Percentiles rank a stretch among this genome's conserved stretches.
phyloP scores from a whole-genome alignment of 2,329 filamentous ascomycete genomes.

The Colletotrichum higginsianum region DNA sequence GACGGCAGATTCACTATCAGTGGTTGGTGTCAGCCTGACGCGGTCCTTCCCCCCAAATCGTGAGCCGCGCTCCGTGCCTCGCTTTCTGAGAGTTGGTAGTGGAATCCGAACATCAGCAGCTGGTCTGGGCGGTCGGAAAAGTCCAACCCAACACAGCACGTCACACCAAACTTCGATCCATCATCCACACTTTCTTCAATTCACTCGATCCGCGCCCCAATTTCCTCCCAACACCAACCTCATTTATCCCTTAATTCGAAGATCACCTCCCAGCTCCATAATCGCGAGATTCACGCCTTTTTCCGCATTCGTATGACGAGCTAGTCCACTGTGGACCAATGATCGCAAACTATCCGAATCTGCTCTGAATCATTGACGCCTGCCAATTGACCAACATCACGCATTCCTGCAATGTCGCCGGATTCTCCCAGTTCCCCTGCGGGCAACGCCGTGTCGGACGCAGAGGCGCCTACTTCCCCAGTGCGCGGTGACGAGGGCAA shows the following conservation, averaged over 20 bases:
- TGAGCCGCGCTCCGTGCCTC: conserved; percentile 37
- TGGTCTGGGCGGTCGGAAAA: conserved; percentile 41
- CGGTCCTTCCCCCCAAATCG: conserved; percentile 35
- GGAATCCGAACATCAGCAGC: conserved; percentile 33
- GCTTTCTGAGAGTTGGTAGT: conserved; percentile 29
- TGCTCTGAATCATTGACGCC: conserved; percentile 21
- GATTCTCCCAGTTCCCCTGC: conserved; percentile 55
- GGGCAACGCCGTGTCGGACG: conserved; percentile 60
- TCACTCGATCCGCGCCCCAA: conserved; percentile 7
- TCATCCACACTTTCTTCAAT: conserved; percentile 21
- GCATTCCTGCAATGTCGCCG: conserved; percentile 52
- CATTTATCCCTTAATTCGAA: conserved; percentile 10
- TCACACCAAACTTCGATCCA: conserved; percentile 19
- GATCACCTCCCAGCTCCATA: conserved; percentile 6
- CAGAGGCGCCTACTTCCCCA: conserved; percentile 64
- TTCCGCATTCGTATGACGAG: conserved; percentile 32
- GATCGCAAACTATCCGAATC: conserved; percentile 31
- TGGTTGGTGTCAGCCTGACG: conserved; percentile 38
- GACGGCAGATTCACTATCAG: conserved; percentile 11
- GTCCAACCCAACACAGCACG: conserved; percentile 30
- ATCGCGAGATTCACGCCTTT: conserved; percentile 22
- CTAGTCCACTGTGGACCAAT: conserved; percentile 20
- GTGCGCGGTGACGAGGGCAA: conserved; percentile 56
- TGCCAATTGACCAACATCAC: conserved; percentile 31
- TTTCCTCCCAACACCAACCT: not conserved